Conservation (phyloP, 768 basidiomycete genomes). For the Boletus tylopilopsis region DNA sequence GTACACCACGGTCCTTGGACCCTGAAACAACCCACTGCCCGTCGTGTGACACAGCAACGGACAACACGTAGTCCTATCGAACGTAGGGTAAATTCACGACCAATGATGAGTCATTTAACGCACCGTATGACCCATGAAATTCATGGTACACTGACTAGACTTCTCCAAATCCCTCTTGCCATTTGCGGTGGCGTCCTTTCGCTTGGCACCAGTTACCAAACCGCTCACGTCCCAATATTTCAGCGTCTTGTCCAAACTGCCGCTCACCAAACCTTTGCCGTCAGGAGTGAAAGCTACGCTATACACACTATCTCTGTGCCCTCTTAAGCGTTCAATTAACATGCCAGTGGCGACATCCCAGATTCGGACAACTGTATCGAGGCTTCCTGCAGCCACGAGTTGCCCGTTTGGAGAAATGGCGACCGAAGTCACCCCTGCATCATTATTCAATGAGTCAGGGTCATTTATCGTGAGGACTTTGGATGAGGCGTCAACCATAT, state of each 20-base stretch:
- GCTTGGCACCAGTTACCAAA: constrained; percentile 29
- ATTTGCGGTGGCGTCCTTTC: constrained; percentile 37
- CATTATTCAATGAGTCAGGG: constrained; percentile 45
- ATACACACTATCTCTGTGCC: constrained; percentile 84
- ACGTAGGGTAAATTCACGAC: constrained; percentile 1
- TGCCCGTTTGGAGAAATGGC: constrained; percentile 73
- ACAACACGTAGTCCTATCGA: constrained; percentile 64
- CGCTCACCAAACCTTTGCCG: constrained; percentile 83
- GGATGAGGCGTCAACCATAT: constrained; percentile 39
- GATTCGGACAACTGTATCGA: constrained; percentile 76
- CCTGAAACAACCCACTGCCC: constrained; percentile 95
- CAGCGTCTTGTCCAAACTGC: constrained; percentile 84
- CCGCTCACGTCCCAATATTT: constrained; percentile 78
- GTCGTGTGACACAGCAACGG: constrained; percentile 82
- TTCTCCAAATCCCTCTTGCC: constrained; percentile 49
- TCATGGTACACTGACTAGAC: constrained; percentile 64
- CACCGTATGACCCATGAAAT: constrained; percentile 86
- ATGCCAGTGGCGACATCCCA: constrained; percentile 70
- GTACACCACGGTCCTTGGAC: constrained; percentile 92
- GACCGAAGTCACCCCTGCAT: constrained; percentile 76
- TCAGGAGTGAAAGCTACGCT: constrained; percentile 92
- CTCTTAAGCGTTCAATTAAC: constrained; percentile 69
- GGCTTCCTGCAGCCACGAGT: constrained; percentile 61
- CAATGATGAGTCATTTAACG: constrained; percentile 17
- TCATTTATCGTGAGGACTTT: constrained; percentile 40